Conservation (phyloP, 2,329 filamentous ascomycete species). For the Pestalotiopsis sp. region DNA sequence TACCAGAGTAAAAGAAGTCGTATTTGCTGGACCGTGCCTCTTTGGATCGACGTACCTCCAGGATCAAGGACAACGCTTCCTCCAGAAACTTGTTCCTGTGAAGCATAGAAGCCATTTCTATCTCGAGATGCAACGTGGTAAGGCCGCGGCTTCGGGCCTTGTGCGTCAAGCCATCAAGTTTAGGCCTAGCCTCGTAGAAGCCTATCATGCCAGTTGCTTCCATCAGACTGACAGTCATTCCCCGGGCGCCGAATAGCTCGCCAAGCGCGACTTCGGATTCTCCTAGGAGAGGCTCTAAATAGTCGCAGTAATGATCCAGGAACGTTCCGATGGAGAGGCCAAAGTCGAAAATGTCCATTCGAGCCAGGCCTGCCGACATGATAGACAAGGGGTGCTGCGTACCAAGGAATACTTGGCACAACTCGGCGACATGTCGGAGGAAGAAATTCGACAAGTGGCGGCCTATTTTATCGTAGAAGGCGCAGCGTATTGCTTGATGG, state of each 20-base stretch:
- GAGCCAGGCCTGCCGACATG: constrained; percentile 3
- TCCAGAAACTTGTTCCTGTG: constrained; percentile 3
- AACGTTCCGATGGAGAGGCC: constrained; percentile 1
- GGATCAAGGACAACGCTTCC: not conserved
- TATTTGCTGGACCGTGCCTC: constrained; percentile 1
- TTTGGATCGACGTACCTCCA: not conserved
- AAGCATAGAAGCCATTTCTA: constrained; percentile 8
- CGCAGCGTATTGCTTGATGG: constrained; percentile 12
- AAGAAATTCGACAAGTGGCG: constrained; percentile 5
- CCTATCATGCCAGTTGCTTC: constrained; percentile 14
- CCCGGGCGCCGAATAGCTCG: constrained; percentile 8
- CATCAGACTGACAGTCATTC: constrained; percentile 12
- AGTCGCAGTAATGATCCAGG: constrained; percentile 12
- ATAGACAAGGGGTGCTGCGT: not conserved
- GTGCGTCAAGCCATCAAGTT: not conserved
- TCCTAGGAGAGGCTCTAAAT: constrained; percentile 10
- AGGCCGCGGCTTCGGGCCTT: not conserved
- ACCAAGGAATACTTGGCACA: constrained; percentile 4
- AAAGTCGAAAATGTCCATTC: constrained; percentile 12
- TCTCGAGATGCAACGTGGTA: constrained; percentile 1
- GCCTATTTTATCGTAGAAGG: constrained; percentile 10
- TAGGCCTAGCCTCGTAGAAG: constrained; percentile 10
- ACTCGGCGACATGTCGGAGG: constrained; percentile 1
- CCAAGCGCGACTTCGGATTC: not conserved
- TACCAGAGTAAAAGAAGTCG: constrained; percentile 8